Base-by-base conservation (phyloP, 2,329 filamentous ascomycete genomes). In the Botrytis byssoidea region DNA sequence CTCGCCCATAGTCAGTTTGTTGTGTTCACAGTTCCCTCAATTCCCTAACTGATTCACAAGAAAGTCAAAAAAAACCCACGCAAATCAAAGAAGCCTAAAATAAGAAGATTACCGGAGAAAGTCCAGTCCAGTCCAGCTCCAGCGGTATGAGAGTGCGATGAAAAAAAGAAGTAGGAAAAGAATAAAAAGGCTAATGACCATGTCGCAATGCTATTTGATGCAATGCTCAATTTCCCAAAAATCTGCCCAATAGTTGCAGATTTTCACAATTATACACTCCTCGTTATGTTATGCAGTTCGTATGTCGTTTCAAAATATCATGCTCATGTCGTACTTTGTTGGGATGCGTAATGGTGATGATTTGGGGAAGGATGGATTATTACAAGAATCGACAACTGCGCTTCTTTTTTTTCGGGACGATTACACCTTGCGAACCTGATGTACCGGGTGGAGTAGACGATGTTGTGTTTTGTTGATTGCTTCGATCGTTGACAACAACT, bases 351-450 rank as follows among this genome's bases (percentile, higher is more conserved):
- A 65, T 65, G 42, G 35, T 55, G 66, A 68, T 68, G 35, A 55
- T 40, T n/a, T 51, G 42, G 57, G 60, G 37, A 12, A 51, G n/a
- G 76, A 74, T 71, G 78, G 75, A 74, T 70, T 60, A 72, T 78
- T 86, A 97, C 81, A 97, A 86, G 83, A 95, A 89, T 82, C 88
- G 89, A 86, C 93, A 97, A 83, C 88, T 92, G 85, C 91, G 91
- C 88, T 93, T 94, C 90, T 93, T 96, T 86, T 91, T 91, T 87
- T 91, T 93, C 85, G 86, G 82, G 46, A 68, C 57, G 9, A 72
- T 48, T 59, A 68, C 40, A 57, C 71, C 77, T 82, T 68, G 81
- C 74, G 84, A 84, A 74, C 73, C 84, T 83, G 75, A 67, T 61
- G 75, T 74, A 55, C 73, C 74, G 55, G 74, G 73, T 74, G 73